These are phyloP conservation scores for Yarrowia sp. DNA, from an alignment of 805 yeast species.

Conservation along the genomic window DNA sequence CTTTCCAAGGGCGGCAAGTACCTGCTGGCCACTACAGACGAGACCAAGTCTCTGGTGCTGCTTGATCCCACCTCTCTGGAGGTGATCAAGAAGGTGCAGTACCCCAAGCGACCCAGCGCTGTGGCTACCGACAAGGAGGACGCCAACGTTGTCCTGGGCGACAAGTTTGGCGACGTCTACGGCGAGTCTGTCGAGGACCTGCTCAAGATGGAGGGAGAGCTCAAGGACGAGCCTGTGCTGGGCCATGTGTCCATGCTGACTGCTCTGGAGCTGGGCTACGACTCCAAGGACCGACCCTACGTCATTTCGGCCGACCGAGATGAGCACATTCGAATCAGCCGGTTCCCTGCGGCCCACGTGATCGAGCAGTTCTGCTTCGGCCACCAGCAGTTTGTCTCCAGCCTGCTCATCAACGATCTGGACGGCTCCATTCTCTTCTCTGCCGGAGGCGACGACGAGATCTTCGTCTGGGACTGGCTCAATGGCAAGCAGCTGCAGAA, in stretches of 20 bases:
- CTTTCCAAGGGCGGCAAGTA: slow-evolving; percentile 53
- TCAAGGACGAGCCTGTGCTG: slow-evolving; percentile 61
- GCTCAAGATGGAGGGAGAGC: slow-evolving; percentile 34
- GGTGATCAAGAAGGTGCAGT: slow-evolving; percentile 65
- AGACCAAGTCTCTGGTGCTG: slow-evolving; percentile 74
- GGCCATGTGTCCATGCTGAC: slow-evolving; percentile 98
- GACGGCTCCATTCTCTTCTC: slow-evolving; percentile 56
- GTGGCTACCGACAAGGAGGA: slow-evolving; percentile 57
- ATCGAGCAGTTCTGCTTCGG: slow-evolving; percentile 85
- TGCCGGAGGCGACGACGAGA: slow-evolving; percentile 86
- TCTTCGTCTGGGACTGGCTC: slow-evolving; percentile 80
- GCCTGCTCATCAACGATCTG: slow-evolving; percentile 56
- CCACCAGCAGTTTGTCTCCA: slow-evolving; percentile 77
- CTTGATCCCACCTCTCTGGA: slow-evolving; percentile 48
- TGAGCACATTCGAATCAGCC: slow-evolving; percentile 86
- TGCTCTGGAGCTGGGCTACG: slow-evolving; percentile 53
- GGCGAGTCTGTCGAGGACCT: slow-evolving; percentile 35
- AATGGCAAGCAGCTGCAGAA: slow-evolving; percentile 49
- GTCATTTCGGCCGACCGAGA: slow-evolving; percentile 88
- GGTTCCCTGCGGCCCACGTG: slow-evolving; percentile 72
- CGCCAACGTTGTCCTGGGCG: slow-evolving; percentile 64
- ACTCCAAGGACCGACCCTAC: slow-evolving; percentile 48
- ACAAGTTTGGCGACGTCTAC: slow-evolving; percentile 95
- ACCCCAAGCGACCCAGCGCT: slow-evolving; percentile 92
- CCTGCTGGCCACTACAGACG: slow-evolving; percentile 71